A percentile compares a stretch with the other conserved stretches of the same genome.
phyloP scores from a whole-genome alignment of 2,329 filamentous ascomycete species.

The Fusarium secorum region DNA sequence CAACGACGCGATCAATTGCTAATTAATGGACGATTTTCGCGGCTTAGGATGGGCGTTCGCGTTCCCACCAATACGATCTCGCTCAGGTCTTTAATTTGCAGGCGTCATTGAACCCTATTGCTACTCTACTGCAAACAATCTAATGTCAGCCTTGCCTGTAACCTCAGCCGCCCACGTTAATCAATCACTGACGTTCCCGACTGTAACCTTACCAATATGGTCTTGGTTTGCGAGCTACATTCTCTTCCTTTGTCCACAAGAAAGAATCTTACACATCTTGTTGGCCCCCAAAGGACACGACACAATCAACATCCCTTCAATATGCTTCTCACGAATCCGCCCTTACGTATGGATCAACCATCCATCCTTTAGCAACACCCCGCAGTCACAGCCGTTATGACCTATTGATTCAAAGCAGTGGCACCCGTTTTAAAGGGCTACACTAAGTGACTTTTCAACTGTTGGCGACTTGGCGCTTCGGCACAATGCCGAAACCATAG shows the following conservation, averaged over 20 bases:
- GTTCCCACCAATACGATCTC: slow-evolving; percentile 9
- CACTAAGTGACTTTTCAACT: not conserved
- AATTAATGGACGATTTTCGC: slow-evolving; percentile 16
- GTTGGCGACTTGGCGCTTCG: not conserved
- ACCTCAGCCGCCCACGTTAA: not conserved
- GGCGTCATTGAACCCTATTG: not conserved
- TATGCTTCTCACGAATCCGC: not conserved
- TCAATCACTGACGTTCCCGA: not conserved
- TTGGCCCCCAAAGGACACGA: not conserved
- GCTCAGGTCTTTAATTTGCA: slow-evolving; percentile 7
- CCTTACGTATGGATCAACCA: not conserved
- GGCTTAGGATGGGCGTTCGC: slow-evolving; percentile 6
- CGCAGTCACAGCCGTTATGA: not conserved
- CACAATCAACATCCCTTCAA: not conserved
- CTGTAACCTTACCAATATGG: not conserved
- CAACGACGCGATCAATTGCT: slow-evolving; percentile 13
- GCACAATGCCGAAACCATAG: not conserved
- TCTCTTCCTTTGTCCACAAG: not conserved
- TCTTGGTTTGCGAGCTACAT: slow-evolving; percentile 1
- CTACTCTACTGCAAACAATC: not conserved
- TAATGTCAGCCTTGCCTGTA: slow-evolving; percentile 11
- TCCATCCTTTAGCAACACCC: not conserved
- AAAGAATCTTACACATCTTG: not conserved
- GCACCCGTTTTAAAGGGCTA: not conserved
- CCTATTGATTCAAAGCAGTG: not conserved